phyloP scores from a whole-genome alignment of 345 rosid species.

The Camelina laxa region DNA sequence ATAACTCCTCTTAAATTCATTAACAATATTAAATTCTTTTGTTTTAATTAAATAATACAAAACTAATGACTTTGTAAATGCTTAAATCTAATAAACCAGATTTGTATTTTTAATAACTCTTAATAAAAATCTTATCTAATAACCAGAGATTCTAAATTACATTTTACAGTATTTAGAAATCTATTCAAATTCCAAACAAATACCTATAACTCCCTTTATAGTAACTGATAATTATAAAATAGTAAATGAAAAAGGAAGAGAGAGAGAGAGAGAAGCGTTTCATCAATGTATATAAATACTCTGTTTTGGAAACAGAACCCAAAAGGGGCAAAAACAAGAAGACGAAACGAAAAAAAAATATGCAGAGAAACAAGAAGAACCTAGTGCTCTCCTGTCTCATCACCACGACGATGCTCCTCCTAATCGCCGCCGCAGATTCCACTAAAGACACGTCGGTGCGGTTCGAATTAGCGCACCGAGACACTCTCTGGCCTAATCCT shows the following conservation, averaged over 20 bases:
- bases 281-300: conserved; percentile 35
- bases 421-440: conserved; percentile 27
- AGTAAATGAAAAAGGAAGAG: background rate
- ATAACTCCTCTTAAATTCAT: too few species aligned
- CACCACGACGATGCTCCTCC: conserved; percentile 18
- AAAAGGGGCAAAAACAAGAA: conserved; percentile 27
- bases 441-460: conserved; percentile 12
- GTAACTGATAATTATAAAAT: background rate
- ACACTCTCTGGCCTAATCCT: conserved; percentile 19
- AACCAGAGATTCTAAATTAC: too few species aligned
- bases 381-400: conserved; percentile 25
- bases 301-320: conserved; percentile 34
- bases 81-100: too few species aligned
- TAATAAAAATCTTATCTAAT: too few species aligned
- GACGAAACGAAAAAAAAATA: conserved; percentile 29
- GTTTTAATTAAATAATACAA: too few species aligned
- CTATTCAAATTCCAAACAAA: too few species aligned
- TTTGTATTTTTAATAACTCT: too few species aligned
- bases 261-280: conserved; percentile 14
- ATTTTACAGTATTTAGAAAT: too few species aligned
- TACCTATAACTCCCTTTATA: too few species aligned
- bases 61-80: too few species aligned
- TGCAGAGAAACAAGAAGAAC: conserved; percentile 15
- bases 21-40: too few species aligned
- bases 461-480: conserved; percentile 27